Percentiles rank a stretch among this genome's conserved stretches.
These are phyloP conservation scores for Hypoxylon sp. DNA, from an alignment of 2,329 filamentous ascomycete genomes.

Conservation along the genomic window DNA sequence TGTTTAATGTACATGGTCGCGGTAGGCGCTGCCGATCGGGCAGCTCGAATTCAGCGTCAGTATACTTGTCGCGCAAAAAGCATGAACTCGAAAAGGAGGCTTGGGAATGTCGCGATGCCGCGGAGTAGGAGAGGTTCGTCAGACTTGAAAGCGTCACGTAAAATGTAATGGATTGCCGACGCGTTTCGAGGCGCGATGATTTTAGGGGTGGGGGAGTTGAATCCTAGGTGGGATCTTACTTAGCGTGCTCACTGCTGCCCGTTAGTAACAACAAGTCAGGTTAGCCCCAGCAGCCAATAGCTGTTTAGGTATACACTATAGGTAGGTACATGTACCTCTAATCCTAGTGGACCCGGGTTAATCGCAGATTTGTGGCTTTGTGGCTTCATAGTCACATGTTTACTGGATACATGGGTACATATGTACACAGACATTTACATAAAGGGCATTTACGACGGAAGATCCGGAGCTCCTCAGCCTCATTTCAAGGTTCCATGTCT, in stretches of 20 bases:
- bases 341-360: not conserved
- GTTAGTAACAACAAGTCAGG: conserved; percentile 13
- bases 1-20: conserved; percentile 96
- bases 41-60: conserved; percentile 52
- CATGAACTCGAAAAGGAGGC: conserved; percentile 23
- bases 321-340: not conserved
- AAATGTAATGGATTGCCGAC: conserved; percentile 43
- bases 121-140: conserved; percentile 27
- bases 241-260: conserved; percentile 16
- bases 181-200: conserved; percentile 50
- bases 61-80: conserved; percentile 47
- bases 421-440: not conserved
- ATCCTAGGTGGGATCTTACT: conserved; percentile 15
- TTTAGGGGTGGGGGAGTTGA: conserved; percentile 37
- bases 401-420: not conserved
- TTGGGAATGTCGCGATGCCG: conserved; percentile 42
- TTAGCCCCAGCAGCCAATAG: conserved; percentile 12
- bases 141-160: conserved; percentile 48
- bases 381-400: conserved; percentile 30
- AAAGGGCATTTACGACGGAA: conserved; percentile 1
- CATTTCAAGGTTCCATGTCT: conserved; percentile 1
- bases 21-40: conserved; percentile 54
- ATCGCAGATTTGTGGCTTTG: conserved; percentile 30
- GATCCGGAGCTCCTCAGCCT: conserved; percentile 25
- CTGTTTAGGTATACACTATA: not conserved